Evolutionary conservation across 1,139 yeast genomes (phyloP).

Genomic region (Geotrichum cucujoidarum): DNA sequence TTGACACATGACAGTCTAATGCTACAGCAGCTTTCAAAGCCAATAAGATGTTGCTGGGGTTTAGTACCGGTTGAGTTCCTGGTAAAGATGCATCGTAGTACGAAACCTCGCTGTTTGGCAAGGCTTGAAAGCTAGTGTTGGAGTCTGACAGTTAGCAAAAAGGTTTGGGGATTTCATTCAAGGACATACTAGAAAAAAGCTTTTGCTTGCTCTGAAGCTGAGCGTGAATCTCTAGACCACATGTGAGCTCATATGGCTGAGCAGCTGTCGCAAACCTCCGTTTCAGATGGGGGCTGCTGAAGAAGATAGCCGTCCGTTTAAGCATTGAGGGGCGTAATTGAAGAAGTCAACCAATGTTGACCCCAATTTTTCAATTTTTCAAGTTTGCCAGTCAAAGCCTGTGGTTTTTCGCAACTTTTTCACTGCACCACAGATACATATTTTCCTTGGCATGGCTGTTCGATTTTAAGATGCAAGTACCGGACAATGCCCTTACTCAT

Average conservation of each 20-base stretch:
- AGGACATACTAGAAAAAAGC: conserved; percentile 56
- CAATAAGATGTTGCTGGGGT: conserved; percentile 64
- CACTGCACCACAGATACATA: too few species aligned
- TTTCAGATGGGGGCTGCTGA: not conserved
- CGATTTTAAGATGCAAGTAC: too few species aligned
- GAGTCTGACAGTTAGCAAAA: conserved; percentile 31
- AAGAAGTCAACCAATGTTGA: too few species aligned
- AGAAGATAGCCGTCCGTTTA: not conserved
- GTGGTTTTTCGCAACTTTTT: too few species aligned
- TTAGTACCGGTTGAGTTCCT: conserved; percentile 83
- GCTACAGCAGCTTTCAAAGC: conserved; percentile 76
- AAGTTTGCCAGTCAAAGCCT: too few species aligned
- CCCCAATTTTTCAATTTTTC: too few species aligned
- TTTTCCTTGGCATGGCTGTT: too few species aligned
- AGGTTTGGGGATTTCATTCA: conserved; percentile 2
- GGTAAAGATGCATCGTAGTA: conserved; percentile 85
- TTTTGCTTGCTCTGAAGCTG: conserved; percentile 72
- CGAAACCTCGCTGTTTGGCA: conserved; percentile 68
- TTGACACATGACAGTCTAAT: conserved; percentile 55
- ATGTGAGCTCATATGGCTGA: conserved; percentile 47
- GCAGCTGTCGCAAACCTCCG: conserved; percentile 7
- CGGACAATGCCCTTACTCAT: too few species aligned
- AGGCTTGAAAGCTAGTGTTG: conserved; percentile 41
- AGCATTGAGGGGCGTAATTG: not conserved
- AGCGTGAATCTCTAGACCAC: conserved; percentile 92